These are phyloP conservation scores for Vinca minor DNA, from an alignment of 257 asterid genomes.

Conservation along the genomic window DNA sequence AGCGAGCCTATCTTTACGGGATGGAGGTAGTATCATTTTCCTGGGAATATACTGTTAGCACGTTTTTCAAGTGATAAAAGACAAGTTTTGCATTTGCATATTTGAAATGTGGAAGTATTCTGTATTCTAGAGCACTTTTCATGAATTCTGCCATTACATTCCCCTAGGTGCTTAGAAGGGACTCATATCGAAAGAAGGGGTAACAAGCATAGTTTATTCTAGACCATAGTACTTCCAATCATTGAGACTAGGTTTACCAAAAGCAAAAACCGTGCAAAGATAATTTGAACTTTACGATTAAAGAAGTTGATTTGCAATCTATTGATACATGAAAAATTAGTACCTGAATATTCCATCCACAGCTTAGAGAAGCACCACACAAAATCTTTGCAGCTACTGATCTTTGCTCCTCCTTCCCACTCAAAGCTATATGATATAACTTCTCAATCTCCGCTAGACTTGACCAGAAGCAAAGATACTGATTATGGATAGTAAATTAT, in stretches of 20 bases:
- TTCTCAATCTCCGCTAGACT: slow-evolving; percentile 18
- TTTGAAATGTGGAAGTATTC: no score
- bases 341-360: slow-evolving; percentile 22
- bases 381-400: slow-evolving; percentile 11
- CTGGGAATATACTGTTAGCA: no score
- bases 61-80: no score
- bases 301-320: background rate
- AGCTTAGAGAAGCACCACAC: slow-evolving; percentile 17
- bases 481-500: background rate
- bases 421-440: slow-evolving; percentile 18
- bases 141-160: no score
- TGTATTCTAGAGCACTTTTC: no score
- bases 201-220: no score
- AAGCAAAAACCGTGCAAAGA: background rate
- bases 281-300: background rate
- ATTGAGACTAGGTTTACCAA: background rate
- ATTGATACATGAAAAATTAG: no score
- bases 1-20: no score
- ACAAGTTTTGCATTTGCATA: no score
- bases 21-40: no score
- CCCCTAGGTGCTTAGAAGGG: background rate
- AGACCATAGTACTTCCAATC: background rate
- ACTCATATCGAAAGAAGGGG: background rate
- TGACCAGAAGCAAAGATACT: background rate
- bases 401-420: slow-evolving; percentile 13